phyloP scores from a whole-genome alignment of 2,329 filamentous ascomycete species.

The Colletotrichum sp. region DNA sequence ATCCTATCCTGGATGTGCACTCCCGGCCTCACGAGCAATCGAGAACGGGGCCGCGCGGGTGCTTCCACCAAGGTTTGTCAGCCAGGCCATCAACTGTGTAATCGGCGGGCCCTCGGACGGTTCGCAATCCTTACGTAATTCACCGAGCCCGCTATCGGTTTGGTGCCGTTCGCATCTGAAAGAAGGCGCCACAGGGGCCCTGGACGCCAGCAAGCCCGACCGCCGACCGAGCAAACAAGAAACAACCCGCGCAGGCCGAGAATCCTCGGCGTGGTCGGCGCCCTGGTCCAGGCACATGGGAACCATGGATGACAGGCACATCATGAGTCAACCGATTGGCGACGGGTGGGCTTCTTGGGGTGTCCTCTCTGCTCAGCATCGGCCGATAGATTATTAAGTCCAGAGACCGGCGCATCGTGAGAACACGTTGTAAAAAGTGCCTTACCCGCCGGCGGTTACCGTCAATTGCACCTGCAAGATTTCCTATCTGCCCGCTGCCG shows the following conservation, averaged over 20 bases:
- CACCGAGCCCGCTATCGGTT: neutral
- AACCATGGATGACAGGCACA: conserved; percentile 2
- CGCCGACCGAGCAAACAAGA: neutral
- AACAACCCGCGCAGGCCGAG: neutral
- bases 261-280: conserved; percentile 9
- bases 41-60: neutral
- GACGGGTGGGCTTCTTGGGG: neutral
- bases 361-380: neutral
- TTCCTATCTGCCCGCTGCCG: neutral
- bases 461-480: neutral
- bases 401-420: neutral
- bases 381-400: neutral
- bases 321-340: conserved; percentile 12
- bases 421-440: neutral
- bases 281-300: neutral
- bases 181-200: neutral
- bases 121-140: neutral
- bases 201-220: neutral
- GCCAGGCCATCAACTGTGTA: neutral
- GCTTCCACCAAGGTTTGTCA: conserved; percentile 4
- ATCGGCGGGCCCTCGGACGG: neutral
- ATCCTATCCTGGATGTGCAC: neutral
- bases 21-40: neutral
- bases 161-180: neutral
- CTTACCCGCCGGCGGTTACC: neutral